Evolutionary conservation across 1,139 yeast genomes (phyloP).

Genomic region (Zygoascus meyerae): DNA sequence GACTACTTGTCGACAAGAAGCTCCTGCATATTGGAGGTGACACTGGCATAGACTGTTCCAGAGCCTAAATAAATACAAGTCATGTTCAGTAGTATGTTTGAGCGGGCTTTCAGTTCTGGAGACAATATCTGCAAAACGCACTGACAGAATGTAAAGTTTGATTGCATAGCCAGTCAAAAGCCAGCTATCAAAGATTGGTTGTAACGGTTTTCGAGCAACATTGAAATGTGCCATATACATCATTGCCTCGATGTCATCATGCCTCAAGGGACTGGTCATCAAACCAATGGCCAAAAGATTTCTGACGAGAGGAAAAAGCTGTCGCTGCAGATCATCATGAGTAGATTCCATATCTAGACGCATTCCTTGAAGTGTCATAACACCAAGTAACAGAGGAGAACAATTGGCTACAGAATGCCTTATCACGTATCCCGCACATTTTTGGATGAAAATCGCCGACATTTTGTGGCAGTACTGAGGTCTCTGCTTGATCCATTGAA

Average conservation of each 20-base stretch:
- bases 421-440: conserved; percentile 18
- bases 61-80: conserved; percentile 46
- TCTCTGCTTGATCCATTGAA: conserved; percentile 38
- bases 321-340: conserved; percentile 41
- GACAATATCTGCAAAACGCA: conserved; percentile 38
- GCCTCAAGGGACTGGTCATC: conserved; percentile 45
- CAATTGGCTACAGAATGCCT: conserved; percentile 10
- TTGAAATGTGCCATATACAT: conserved; percentile 47
- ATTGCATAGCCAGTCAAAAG: conserved; percentile 45
- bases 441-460: conserved; percentile 16
- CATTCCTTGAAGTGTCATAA: conserved; percentile 25
- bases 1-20: conserved; percentile 41
- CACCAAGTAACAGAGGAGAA: conserved; percentile 19
- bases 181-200: conserved; percentile 45
- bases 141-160: conserved; percentile 42
- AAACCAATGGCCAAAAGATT: conserved; percentile 42
- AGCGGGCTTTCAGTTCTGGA: conserved; percentile 20
- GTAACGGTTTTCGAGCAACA: conserved; percentile 47
- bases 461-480: conserved; percentile 17
- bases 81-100: conserved; percentile 27
- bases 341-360: conserved; percentile 41
- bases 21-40: conserved; percentile 45
- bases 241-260: conserved; percentile 52
- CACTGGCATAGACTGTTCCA: conserved; percentile 46
- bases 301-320: conserved; percentile 41